Base-by-base conservation (phyloP, 805 yeast species). In the Candida insectalens region DNA sequence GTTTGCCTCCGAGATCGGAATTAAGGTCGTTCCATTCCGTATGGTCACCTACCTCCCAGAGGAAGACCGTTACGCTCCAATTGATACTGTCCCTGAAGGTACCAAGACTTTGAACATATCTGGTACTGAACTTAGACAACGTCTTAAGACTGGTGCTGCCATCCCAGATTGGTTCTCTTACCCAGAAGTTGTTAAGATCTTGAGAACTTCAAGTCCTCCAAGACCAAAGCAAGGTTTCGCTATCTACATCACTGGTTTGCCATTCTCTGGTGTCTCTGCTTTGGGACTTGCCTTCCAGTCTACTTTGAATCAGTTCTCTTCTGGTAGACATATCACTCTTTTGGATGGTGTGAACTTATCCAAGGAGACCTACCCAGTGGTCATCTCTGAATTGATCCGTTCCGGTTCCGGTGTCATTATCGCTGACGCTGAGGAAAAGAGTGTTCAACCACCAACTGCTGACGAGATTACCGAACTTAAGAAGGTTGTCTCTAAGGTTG, bases 141-240 rank as follows among this genome's bases (percentile, higher is more conserved):
- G 89, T 45, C 73, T 88, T 55, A 78, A 77, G 64, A 81, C 78
- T 40, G 96, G 96, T 38, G 69, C 80, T 28, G 79, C 79, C 41
- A 89, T 88, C 47, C 97, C 97, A 42, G 92, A 75, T 55, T 88
- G 97, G 97, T 88, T 89, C 62, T 84, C 96, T 4, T 88, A 88
- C 62, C 95, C 96, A 3, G 96, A 88, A 60, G 96, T 89, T 34
- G 97, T 89, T 39, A 71, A 73, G 57, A 87, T 89, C 39, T 70
- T 88, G 49, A 79, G 97, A 56, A 89, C 84, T 49, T 74, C 88
- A 30, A 88, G 88, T 58, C 96, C 96, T 36, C 95, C 97, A 43
- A 77, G 96, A 61, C 74, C 69, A 38, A 58, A 69, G 38, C 97
- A 89, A 63, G 97, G 97, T 23, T 89, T 88, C 59, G 83, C 84